A percentile compares a stretch with the other conserved stretches of the same genome.
Evolutionary conservation across 2,329 filamentous ascomycete species (phyloP).

Genomic region (Daldinia eschscholtzii): DNA sequence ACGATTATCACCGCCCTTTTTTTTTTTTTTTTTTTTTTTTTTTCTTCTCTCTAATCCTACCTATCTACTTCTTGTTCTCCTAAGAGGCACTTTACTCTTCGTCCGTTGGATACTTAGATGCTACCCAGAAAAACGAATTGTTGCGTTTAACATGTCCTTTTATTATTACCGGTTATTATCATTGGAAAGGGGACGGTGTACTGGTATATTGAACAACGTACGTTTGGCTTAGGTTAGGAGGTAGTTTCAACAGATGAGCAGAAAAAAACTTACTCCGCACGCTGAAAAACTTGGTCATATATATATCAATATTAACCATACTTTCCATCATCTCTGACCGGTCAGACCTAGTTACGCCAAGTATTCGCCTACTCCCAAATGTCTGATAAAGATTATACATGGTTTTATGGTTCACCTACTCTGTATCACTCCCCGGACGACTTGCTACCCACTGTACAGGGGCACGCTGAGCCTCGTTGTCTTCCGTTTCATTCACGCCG

Average conservation of each 20-base stretch:
- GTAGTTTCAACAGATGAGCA: not conserved
- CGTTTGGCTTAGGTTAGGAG: not conserved
- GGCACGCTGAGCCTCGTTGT: slow-evolving; percentile 54
- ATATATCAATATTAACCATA: not conserved
- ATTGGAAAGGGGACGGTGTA: not conserved
- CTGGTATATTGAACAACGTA: not conserved
- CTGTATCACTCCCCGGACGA: slow-evolving; percentile 46
- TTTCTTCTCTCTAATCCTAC: not conserved
- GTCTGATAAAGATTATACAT: slow-evolving; percentile 19
- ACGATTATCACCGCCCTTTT: not conserved
- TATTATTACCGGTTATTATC: not conserved
- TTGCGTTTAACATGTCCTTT: not conserved
- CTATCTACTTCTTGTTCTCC: too few relatives aligned
- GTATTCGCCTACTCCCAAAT: slow-evolving; percentile 9
- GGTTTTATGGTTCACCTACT: slow-evolving; percentile 26
- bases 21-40: not conserved
- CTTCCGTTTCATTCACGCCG: slow-evolving; percentile 60
- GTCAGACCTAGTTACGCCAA: slow-evolving; percentile 9
- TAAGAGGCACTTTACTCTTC: not conserved
- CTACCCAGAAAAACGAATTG: not conserved
- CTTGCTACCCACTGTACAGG: slow-evolving; percentile 53
- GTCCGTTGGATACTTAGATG: not conserved
- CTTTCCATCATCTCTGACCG: not conserved
- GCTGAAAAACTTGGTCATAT: not conserved
- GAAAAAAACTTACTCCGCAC: not conserved